phyloP scores from a whole-genome alignment of 495 filamentous ascomycete genomes.

The Ramalina intermedia region DNA sequence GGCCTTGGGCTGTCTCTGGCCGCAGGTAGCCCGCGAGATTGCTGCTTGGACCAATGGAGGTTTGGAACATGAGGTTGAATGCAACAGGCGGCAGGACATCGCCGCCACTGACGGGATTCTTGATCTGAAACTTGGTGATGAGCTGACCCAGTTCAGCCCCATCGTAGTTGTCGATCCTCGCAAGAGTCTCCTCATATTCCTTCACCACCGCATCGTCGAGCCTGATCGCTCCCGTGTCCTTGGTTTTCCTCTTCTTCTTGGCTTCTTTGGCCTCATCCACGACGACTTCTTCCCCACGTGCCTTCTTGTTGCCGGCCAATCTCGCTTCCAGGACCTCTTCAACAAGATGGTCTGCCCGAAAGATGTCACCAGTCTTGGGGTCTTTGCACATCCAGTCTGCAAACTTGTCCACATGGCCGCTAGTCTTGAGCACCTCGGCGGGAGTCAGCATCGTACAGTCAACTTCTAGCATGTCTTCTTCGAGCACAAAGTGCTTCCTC shows the following conservation, averaged over 20 bases:
- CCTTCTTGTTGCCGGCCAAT: constrained; percentile 67
- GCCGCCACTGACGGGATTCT: constrained; percentile 46
- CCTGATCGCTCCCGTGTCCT: constrained; percentile 41
- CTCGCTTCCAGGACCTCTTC: constrained; percentile 80
- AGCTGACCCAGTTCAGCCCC: constrained; percentile 48
- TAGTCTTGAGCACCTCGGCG: constrained; percentile 84
- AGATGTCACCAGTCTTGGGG: constrained; percentile 90
- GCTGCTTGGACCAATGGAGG: constrained; percentile 51
- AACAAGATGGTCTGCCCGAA: constrained; percentile 89
- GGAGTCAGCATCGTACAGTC: constrained; percentile 80
- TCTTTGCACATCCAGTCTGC: constrained; percentile 99
- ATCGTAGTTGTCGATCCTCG: constrained; percentile 58
- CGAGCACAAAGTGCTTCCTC: constrained; percentile 82
- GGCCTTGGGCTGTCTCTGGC: constrained; percentile 54
- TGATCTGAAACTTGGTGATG: constrained; percentile 51
- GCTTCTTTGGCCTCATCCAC: constrained; percentile 50
- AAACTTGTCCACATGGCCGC: constrained; percentile 94
- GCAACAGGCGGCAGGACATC: constrained; percentile 47
- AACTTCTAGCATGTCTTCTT: constrained; percentile 85
- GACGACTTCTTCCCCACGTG: constrained; percentile 54
- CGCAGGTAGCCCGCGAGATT: constrained; percentile 49
- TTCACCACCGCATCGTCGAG: constrained; percentile 47
- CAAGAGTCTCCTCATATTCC: constrained; percentile 56
- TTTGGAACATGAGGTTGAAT: constrained; percentile 68
- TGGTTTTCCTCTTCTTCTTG: constrained; percentile 51